These are phyloP conservation scores for Coprinellus micaceus DNA, from an alignment of 768 basidiomycete species.

Conservation along the genomic window DNA sequence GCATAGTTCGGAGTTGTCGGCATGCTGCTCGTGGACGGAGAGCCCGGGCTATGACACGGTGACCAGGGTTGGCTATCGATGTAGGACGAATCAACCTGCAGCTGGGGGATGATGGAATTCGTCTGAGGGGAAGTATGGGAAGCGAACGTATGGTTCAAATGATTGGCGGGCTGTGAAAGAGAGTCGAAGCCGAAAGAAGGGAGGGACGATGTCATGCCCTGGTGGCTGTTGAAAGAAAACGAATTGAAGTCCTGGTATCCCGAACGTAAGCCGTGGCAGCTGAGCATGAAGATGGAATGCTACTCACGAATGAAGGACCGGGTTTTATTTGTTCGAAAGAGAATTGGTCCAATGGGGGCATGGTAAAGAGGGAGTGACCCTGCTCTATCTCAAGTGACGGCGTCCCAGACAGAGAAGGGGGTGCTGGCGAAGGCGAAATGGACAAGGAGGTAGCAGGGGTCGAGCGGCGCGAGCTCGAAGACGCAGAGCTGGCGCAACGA, in stretches of 20 bases:
- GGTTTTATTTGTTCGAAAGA: not conserved
- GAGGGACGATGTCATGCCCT: not conserved
- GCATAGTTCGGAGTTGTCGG: conserved; percentile 8
- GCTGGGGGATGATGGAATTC: not conserved
- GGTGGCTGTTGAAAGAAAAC: conserved; percentile 8
- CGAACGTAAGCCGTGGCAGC: not conserved
- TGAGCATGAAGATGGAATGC: not conserved
- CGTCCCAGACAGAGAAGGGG: not conserved
- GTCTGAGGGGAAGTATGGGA: not conserved
- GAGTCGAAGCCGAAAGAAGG: conserved; percentile 7
- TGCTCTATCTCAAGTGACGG: not conserved
- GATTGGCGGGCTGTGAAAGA: conserved; percentile 7
- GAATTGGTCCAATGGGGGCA: conserved; percentile 7
- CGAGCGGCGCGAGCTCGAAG: conserved; percentile 1
- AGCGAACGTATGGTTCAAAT: conserved; percentile 10
- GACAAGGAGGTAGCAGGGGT: not conserved
- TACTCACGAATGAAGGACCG: conserved; percentile 5
- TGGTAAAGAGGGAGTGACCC: not conserved
- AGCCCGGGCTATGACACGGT: conserved; percentile 6
- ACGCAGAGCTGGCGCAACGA: not conserved
- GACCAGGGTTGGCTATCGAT: not conserved
- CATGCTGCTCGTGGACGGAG: conserved; percentile 10
- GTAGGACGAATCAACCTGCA: not conserved
- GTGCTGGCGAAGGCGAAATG: conserved; percentile 1
- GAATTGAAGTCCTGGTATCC: conserved; percentile 11